A percentile compares a stretch with the other conserved stretches of the same genome.
Evolutionary conservation across 2,329 filamentous ascomycete genomes (phyloP).

Genomic region (Fusarium clavum): DNA sequence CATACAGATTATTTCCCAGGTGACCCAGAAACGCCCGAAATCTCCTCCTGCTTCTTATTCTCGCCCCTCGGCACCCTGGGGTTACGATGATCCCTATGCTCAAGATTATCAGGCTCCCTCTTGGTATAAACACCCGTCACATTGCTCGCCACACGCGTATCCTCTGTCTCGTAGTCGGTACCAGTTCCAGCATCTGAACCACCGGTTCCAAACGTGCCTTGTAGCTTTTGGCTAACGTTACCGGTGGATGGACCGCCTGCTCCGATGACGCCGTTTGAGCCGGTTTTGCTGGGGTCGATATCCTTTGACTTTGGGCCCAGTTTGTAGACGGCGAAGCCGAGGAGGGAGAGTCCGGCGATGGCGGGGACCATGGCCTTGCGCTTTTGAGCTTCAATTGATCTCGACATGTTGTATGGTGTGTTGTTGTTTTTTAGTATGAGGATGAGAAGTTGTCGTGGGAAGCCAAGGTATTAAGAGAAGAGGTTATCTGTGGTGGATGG

Average conservation of each 20-base stretch:
- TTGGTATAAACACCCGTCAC: not conserved
- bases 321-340: constrained; percentile 5
- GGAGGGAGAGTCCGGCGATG: not conserved
- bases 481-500: not conserved
- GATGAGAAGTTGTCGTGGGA: not conserved
- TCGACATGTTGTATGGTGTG: not conserved
- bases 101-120: not conserved
- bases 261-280: constrained; percentile 6
- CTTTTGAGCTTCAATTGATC: constrained; percentile 1
- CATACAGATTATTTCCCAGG: not conserved
- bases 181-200: not conserved
- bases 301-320: not conserved
- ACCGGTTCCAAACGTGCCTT: constrained; percentile 1
- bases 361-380: not conserved
- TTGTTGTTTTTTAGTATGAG: accelerated
- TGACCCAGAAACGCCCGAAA: not conserved
- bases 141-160: not conserved
- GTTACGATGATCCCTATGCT: not conserved
- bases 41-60: not conserved
- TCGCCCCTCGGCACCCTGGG: not conserved
- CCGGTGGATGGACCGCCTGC: not conserved
- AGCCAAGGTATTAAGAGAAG: not conserved
- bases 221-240: not conserved
- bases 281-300: not conserved
- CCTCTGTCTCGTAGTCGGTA: not conserved